Conservation (phyloP, 768 basidiomycete species). For the Calocybe gangraenosa region DNA sequence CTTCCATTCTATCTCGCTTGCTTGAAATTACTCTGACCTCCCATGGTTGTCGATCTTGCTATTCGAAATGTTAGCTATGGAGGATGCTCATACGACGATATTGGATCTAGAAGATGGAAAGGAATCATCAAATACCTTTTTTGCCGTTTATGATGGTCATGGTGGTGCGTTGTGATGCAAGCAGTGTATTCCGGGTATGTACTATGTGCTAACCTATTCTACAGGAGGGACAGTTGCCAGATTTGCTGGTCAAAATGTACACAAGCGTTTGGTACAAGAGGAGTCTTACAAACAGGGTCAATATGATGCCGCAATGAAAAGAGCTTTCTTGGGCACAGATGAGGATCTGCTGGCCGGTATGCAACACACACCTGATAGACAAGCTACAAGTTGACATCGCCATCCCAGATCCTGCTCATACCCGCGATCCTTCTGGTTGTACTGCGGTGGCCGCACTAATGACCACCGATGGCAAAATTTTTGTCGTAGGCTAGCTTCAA, state of each 20-base stretch:
- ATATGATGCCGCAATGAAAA: slow-evolving; percentile 77
- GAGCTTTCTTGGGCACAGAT: slow-evolving; percentile 90
- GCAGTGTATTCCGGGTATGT: slow-evolving; percentile 3
- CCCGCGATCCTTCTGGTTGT: slow-evolving; percentile 91
- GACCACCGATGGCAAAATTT: slow-evolving; percentile 73
- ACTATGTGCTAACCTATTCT: slow-evolving; percentile 8
- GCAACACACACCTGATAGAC: slow-evolving; percentile 18
- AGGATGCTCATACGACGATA: slow-evolving; percentile 84
- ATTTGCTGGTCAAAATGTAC: slow-evolving; percentile 83
- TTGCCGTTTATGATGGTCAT: slow-evolving; percentile 98
- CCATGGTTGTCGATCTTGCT: background rate
- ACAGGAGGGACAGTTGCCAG: slow-evolving; percentile 80
- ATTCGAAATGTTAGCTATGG: slow-evolving; percentile 69
- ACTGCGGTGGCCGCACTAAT: slow-evolving; percentile 90
- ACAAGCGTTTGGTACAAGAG: slow-evolving; percentile 70
- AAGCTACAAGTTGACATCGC: slow-evolving; percentile 14
- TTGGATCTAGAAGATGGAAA: slow-evolving; percentile 59
- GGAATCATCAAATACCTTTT: slow-evolving; percentile 67
- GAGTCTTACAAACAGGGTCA: slow-evolving; percentile 66
- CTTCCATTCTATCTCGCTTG: slow-evolving; percentile 6
- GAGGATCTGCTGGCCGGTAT: slow-evolving; percentile 86
- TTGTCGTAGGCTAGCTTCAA: slow-evolving; percentile 53
- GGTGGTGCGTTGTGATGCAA: slow-evolving; percentile 59
- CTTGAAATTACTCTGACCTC: background rate
- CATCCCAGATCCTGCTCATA: slow-evolving; percentile 72